Evolutionary conservation across 2,329 filamentous ascomycete genomes (phyloP).

Genomic region (Fusarium napiforme): DNA sequence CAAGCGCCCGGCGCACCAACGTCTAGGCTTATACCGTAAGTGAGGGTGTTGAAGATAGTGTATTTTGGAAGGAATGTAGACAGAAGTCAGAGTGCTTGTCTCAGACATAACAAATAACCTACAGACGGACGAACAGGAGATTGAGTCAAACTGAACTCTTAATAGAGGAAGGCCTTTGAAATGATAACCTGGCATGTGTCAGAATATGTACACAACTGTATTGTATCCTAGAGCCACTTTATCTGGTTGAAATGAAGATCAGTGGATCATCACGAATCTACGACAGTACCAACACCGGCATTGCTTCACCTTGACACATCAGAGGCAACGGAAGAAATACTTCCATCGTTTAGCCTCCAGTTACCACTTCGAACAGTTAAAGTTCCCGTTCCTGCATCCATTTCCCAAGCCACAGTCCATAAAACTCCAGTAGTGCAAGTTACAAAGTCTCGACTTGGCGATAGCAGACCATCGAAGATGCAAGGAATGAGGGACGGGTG

Average conservation of each 20-base stretch:
- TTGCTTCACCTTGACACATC: neutral
- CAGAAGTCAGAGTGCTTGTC: neutral
- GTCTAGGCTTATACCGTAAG: neutral
- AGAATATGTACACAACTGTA: neutral
- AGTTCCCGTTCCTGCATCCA: neutral
- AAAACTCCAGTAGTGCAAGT: neutral
- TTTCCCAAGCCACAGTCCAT: neutral
- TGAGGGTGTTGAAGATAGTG: neutral
- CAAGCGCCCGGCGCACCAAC: neutral
- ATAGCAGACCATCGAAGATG: neutral
- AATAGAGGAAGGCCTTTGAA: neutral
- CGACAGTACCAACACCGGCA: neutral
- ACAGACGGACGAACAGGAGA: neutral
- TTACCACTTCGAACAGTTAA: neutral
- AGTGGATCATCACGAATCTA: neutral
- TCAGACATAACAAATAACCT: too few relatives aligned
- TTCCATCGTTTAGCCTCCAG: neutral
- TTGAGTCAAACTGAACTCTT: neutral
- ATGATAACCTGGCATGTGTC: too few relatives aligned
- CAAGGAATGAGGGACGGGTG: neutral
- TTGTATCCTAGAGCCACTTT: neutral
- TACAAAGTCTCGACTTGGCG: constrained; percentile 3
- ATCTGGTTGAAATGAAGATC: neutral
- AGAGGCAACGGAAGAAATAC: neutral
- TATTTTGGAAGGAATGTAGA: neutral